Evolutionary conservation across 768 basidiomycete genomes (phyloP), one percentile per base, ranked within the genome.

Genomic region (Rhodotorula babjevae): DNA sequence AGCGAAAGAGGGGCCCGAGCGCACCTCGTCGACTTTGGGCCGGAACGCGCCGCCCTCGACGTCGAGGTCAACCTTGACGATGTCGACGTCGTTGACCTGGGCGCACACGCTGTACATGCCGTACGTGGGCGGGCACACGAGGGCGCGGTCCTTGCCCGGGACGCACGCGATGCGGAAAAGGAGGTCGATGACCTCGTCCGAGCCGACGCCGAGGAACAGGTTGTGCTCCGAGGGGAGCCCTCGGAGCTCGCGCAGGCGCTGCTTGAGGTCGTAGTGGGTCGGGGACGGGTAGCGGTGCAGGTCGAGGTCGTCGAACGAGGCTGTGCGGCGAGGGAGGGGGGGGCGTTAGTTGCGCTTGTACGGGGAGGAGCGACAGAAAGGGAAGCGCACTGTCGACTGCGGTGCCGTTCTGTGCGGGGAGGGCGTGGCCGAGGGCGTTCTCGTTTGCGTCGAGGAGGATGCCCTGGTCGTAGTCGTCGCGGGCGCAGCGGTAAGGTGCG

Each of bases 391-490:
- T 31, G 44, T 50, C 52, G 33, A 36, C 7, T 36, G n/a, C 16
- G 29, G 42, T 21, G 52, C 57, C 65, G 59, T 76, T 77, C 1
- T 80, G 47, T n/a, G 68, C 49, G 36, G 84, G 82, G 50, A 97
- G 89, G 4, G 91, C 88, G 79, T 91, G 91, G 0, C 96, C 95
- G 49, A 93, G 85, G 0, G 95, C 87, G 80, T 99, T 98, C 83
- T 99, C 96, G 82, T 99, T 99, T 23, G 96, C 96, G 77, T 99
- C 96, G 31, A 99, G 87, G 40, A 99, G 87, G 77, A 97, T 89
- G 33, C 77, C 77, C 29, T 73, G 67, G 4, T 57, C 60, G 82
- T 96, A 99, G 83, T 99, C 95, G 78, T 99, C 95, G 60, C 96
- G 85, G 1, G 96, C 96, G 78, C 93, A 97, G 44, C 94, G 88